Percentiles rank a stretch among this genome's conserved stretches.
Evolutionary conservation across 805 yeast genomes (phyloP).

Genomic region (Teunomyces cretensis): DNA sequence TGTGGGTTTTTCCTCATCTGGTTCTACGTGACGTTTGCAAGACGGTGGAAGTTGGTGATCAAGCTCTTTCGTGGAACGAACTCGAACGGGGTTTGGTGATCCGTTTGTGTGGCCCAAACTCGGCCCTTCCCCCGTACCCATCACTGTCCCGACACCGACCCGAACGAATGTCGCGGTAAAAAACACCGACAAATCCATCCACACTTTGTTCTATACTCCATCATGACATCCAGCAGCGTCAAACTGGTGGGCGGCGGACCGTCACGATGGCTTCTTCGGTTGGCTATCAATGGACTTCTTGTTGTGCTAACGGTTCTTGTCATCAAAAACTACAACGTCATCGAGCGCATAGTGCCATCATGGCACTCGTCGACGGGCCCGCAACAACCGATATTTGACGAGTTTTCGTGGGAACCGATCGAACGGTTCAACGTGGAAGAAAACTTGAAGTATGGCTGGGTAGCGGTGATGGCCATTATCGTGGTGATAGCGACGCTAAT

Average conservation of each 20-base stretch:
- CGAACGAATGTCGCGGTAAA: no score
- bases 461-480: conserved; percentile 5
- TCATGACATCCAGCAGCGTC: neutral
- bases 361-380: neutral
- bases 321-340: neutral
- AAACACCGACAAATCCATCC: neutral
- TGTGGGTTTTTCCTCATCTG: conserved; percentile 12
- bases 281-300: neutral
- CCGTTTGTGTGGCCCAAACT: no score
- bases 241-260: no score
- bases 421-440: conserved; percentile 28
- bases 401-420: conserved; percentile 23
- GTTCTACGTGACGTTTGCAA: conserved; percentile 11
- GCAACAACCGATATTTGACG: conserved; percentile 15
- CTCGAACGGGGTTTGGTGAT: neutral
- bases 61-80: neutral
- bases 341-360: neutral
- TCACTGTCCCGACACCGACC: no score
- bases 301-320: neutral
- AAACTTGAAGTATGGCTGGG: conserved; percentile 21
- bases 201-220: neutral
- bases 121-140: no score
- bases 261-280: neutral
- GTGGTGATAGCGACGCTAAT: neutral
- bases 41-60: conserved; percentile 15